Percentiles rank a stretch among this genome's conserved stretches.
These are phyloP conservation scores for Vitis vinifera DNA, from an alignment of 164 flowering plant genomes.

Conservation along the genomic window DNA sequence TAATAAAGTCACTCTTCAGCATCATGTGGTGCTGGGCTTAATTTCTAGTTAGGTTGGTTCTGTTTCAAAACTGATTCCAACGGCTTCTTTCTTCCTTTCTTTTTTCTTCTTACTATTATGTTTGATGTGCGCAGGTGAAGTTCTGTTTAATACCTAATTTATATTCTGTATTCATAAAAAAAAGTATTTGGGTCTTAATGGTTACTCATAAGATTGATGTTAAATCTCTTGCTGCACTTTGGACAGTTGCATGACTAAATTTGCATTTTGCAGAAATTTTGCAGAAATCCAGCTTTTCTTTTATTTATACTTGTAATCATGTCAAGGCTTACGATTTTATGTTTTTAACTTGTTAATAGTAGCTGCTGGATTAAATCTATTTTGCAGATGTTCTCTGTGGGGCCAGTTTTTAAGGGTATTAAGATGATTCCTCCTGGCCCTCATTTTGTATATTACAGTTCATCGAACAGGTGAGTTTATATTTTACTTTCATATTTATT, in stretches of 20 bases:
- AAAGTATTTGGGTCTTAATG: neutral
- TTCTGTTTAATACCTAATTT: neutral
- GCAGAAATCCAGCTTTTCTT: neutral
- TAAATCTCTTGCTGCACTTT: neutral
- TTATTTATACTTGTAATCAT: neutral
- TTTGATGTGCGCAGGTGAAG: neutral
- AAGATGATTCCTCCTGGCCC: constrained; percentile 96
- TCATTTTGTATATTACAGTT: constrained; percentile 84
- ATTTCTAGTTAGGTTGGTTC: too few species aligned
- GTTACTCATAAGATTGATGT: too few species aligned
- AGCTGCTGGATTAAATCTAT: neutral
- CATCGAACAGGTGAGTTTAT: constrained; percentile 64
- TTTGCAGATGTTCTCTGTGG: constrained; percentile 70
- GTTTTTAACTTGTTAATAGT: neutral
- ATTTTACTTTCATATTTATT: neutral
- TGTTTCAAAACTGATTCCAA: too few species aligned
- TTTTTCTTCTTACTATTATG: neutral
- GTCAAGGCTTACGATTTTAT: neutral
- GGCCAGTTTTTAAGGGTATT: constrained; percentile 82
- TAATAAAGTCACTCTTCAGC: too few species aligned
- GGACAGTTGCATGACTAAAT: neutral
- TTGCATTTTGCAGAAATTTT: too few species aligned
- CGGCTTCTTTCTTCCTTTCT: too few species aligned
- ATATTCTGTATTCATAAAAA: neutral
- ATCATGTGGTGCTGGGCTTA: too few species aligned